phyloP scores from a whole-genome alignment of 2,329 filamentous ascomycete genomes.

The Teratosphaeria viscida region DNA sequence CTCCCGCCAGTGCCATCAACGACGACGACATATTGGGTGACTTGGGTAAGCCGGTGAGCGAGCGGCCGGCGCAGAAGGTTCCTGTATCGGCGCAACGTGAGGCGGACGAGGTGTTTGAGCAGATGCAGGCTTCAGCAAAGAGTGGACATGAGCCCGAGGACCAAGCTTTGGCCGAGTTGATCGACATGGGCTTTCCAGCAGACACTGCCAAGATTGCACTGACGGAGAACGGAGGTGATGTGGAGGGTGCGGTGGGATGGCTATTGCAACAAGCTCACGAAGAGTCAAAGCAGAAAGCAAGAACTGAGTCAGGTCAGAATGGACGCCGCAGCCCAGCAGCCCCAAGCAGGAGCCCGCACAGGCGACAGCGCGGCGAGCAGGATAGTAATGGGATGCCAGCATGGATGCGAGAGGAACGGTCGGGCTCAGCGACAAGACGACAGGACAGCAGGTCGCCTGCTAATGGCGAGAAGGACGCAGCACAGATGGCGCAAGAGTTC shows the following conservation, averaged over 20 bases:
- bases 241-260: slow-evolving; percentile 81
- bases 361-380: slow-evolving; percentile 22
- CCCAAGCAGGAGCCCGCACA: slow-evolving; percentile 13
- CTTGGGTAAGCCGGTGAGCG: slow-evolving; percentile 48
- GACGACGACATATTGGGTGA: slow-evolving; percentile 48
- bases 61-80: slow-evolving; percentile 21
- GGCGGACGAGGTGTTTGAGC: slow-evolving; percentile 3
- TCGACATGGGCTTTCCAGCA: slow-evolving; percentile 87
- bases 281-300: slow-evolving; percentile 68
- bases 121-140: slow-evolving; percentile 3
- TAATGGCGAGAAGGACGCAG: slow-evolving; percentile 57
- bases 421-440: slow-evolving; percentile 37
- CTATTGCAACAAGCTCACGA: slow-evolving; percentile 83
- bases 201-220: slow-evolving; percentile 76
- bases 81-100: slow-evolving; percentile 2
- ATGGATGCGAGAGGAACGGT: slow-evolving; percentile 53
- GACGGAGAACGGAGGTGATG: slow-evolving; percentile 68
- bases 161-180: slow-evolving; percentile 71
- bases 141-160: slow-evolving; percentile 42
- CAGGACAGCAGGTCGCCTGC: slow-evolving; percentile 45
- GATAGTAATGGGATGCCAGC: slow-evolving; percentile 33
- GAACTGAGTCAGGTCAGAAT: slow-evolving; percentile 47
- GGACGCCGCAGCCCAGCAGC: slow-evolving; percentile 10
- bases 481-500: slow-evolving; percentile 71
- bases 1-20: slow-evolving; percentile 6